phyloP scores from a whole-genome alignment of 2,329 filamentous ascomycete species.

The Trichoderma atrobrunneum region DNA sequence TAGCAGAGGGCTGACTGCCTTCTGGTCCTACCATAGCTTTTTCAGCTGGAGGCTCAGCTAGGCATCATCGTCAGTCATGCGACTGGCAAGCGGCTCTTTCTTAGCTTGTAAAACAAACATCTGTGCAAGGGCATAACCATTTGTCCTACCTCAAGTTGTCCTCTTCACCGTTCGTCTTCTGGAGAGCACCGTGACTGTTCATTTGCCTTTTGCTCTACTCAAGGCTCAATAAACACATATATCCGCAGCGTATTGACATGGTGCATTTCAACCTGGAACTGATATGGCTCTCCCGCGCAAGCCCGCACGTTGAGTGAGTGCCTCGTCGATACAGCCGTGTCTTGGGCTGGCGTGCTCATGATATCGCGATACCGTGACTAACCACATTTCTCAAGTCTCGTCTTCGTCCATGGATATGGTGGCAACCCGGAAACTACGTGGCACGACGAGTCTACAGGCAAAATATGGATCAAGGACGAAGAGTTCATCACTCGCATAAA shows the following conservation, averaged over 20 bases:
- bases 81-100: constrained; percentile 8
- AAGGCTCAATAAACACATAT: background rate
- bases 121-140: background rate
- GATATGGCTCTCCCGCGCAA: constrained; percentile 10
- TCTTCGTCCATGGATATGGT: constrained; percentile 28
- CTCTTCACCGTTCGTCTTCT: background rate
- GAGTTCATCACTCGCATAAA: constrained; percentile 24
- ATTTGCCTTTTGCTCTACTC: background rate
- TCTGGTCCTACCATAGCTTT: constrained; percentile 4
- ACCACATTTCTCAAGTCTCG: constrained; percentile 26
- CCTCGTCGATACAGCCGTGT: background rate
- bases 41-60: constrained; percentile 16
- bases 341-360: background rate
- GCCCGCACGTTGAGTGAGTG: constrained; percentile 20
- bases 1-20: background rate
- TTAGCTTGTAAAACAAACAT: background rate
- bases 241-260: background rate
- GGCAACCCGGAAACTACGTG: constrained; percentile 23
- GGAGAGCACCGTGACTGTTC: background rate
- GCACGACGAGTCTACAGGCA: constrained; percentile 26
- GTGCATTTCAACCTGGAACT: constrained; percentile 16
- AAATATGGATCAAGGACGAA: constrained; percentile 27
- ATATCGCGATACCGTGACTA: background rate
- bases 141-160: background rate
- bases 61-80: constrained; percentile 11